A percentile compares a stretch with the other conserved stretches of the same genome.
Conservation (phyloP, 139 green algal species). For the Chlorella sp. region DNA sequence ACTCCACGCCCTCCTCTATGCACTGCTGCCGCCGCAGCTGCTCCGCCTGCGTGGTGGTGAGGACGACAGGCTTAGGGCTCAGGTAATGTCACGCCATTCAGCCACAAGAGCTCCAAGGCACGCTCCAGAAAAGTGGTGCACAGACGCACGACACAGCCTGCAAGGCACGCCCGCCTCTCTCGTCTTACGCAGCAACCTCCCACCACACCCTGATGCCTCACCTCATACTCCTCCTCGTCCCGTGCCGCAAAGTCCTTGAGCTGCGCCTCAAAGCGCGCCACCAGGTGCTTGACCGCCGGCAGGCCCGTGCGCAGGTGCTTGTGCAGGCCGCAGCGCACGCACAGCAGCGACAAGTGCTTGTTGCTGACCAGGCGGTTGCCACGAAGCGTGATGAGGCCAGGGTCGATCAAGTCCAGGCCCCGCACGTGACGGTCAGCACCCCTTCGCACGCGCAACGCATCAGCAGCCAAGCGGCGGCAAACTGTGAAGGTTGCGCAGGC, state of each 20-base stretch:
- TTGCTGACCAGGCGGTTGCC: conserved; percentile 6
- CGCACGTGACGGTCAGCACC: not conserved
- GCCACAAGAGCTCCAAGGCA: too few species aligned
- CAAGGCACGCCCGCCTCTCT: too few species aligned
- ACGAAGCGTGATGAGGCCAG: not conserved
- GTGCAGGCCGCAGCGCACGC: not conserved
- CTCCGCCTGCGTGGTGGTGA: too few species aligned
- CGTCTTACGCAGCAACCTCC: too few species aligned
- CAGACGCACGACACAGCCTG: too few species aligned
- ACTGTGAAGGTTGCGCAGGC: not conserved
- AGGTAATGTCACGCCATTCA: too few species aligned
- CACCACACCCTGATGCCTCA: not conserved
- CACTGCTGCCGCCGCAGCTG: too few species aligned
- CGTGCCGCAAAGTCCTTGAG: not conserved
- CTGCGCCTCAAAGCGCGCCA: not conserved
- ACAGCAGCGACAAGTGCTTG: not conserved
- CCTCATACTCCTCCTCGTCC: not conserved
- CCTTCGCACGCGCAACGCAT: not conserved
- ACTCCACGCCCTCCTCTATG: too few species aligned
- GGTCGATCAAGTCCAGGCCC: not conserved
- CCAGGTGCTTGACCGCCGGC: not conserved
- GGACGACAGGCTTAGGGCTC: too few species aligned
- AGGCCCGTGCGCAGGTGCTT: conserved; percentile 1
- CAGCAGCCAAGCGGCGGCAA: too few species aligned
- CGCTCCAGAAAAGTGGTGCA: too few species aligned